Base-by-base conservation (phyloP, 768 basidiomycete species). In the Dictyophora rubrovolvata region DNA sequence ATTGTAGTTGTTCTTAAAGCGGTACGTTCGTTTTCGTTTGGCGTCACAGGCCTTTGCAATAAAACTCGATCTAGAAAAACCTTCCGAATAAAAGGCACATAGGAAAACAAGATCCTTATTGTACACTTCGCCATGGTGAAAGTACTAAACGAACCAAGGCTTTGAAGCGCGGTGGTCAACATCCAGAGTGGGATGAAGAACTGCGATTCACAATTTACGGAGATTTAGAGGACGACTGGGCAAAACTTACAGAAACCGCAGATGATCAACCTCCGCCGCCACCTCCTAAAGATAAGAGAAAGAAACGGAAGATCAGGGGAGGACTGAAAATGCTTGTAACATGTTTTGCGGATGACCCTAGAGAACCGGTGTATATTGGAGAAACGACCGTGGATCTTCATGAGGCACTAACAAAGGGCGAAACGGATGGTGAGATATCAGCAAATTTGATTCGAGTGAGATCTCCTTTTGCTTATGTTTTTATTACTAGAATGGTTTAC, bases 171-270 rank as follows among this genome's bases (percentile, higher is more conserved):
- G 96, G 96, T 53, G 96, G 96, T 17, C 96, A 99, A 70, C 93
- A 96, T 70, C 96, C 96, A 5, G 93, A 93, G 73, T 99, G 96
- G 94, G 96, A 99, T 69, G 93, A 96, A 66, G 96, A 99, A 73
- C 77, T 98, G 67, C 86, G 96, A 48, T 98, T 97, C 72, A 85
- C 86, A 22, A 75, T 99, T 49, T 81, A 77, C 63, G 94, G 97
- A 68, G 91, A 92, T 63, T 72, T 75, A 34, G 77, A 81, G 33
- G 81, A 79, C 63, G 74, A 76, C n/a, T 71, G 76, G 47, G 74
- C 77, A 37, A 72, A 75, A 62, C 73, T 73, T 54, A 72, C 71
- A 9, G 57, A 54, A 6, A 68, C 65, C 22, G 70, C 65, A 23
- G 71, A 77, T 57, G 75, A 78, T 11, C 84, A 87, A 14, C 87